These are phyloP conservation scores for Ustilago lituana DNA, from an alignment of 1,284 basidiomycete species.

Conservation along the genomic window DNA sequence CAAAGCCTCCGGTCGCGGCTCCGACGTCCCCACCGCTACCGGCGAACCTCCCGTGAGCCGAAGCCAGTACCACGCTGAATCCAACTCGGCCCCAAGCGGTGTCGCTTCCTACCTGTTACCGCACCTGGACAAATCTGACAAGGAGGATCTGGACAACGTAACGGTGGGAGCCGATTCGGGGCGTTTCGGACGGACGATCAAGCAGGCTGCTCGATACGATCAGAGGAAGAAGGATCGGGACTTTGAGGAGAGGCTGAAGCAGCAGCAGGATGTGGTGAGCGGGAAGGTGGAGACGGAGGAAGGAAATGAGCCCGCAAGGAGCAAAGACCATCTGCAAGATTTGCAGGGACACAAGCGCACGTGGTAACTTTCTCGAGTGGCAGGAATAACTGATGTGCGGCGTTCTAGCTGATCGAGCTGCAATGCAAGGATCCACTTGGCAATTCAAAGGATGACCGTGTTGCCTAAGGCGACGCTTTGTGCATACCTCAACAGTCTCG, in stretches of 20 bases:
- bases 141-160: slow-evolving; percentile 18
- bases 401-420: no score
- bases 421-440: no score
- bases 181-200: slow-evolving; percentile 24
- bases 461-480: no score
- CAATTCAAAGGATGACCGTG: no score
- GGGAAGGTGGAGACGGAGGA: background rate
- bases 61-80: slow-evolving; percentile 19
- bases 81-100: slow-evolving; percentile 8
- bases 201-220: slow-evolving; percentile 27
- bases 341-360: slow-evolving; percentile 16
- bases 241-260: slow-evolving; percentile 4
- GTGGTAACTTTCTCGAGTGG: no score
- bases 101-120: slow-evolving; percentile 5
- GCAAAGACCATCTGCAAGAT: slow-evolving; percentile 11
- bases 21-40: slow-evolving; percentile 4
- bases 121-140: slow-evolving; percentile 12
- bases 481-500: no score
- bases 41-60: slow-evolving; percentile 1
- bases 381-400: no score
- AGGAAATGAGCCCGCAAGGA: slow-evolving; percentile 2
- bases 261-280: background rate
- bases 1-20: slow-evolving; percentile 22
- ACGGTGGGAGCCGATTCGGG: slow-evolving; percentile 11
- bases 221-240: slow-evolving; percentile 15